Evolutionary conservation across 495 filamentous ascomycete genomes (phyloP).

Genomic region (Aspergillus bridgeri): DNA sequence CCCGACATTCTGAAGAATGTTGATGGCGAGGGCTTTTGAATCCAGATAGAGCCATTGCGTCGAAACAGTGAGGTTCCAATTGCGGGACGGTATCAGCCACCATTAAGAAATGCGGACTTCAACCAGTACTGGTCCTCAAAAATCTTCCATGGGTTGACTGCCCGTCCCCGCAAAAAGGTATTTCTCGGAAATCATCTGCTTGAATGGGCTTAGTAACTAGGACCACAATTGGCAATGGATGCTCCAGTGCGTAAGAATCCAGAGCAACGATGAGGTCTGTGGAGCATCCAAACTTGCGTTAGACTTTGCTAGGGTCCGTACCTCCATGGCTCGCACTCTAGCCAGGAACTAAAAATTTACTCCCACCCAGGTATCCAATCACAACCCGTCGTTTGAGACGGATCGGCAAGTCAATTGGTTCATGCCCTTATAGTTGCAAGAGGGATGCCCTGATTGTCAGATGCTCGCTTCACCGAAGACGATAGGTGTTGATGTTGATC

Average conservation of each 20-base stretch:
- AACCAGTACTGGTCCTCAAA: background rate
- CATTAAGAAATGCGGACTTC: background rate
- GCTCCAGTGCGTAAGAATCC: background rate
- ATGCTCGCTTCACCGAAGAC: constrained; percentile 2
- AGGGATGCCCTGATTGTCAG: constrained; percentile 2
- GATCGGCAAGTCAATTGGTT: constrained; percentile 11
- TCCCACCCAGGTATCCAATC: constrained; percentile 3
- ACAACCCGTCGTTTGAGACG: background rate
- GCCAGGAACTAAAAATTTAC: constrained; percentile 7
- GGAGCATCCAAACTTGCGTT: background rate
- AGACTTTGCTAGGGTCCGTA: constrained; percentile 1
- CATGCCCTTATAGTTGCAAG: background rate
- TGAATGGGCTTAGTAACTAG: background rate
- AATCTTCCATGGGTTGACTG: constrained; percentile 1
- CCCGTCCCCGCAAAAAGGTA: constrained; percentile 3
- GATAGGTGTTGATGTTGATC: constrained; percentile 10
- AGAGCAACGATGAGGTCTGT: constrained; percentile 3
- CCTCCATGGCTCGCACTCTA: constrained; percentile 5
- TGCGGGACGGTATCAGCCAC: background rate
- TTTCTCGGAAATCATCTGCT: constrained; percentile 1
- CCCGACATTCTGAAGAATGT: background rate
- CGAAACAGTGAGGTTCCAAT: background rate
- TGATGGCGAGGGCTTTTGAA: background rate
- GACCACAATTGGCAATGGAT: background rate
- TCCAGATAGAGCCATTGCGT: background rate